Evolutionary conservation across 495 filamentous ascomycete genomes (phyloP).

Genomic region (Mytilinidion resinicola): DNA sequence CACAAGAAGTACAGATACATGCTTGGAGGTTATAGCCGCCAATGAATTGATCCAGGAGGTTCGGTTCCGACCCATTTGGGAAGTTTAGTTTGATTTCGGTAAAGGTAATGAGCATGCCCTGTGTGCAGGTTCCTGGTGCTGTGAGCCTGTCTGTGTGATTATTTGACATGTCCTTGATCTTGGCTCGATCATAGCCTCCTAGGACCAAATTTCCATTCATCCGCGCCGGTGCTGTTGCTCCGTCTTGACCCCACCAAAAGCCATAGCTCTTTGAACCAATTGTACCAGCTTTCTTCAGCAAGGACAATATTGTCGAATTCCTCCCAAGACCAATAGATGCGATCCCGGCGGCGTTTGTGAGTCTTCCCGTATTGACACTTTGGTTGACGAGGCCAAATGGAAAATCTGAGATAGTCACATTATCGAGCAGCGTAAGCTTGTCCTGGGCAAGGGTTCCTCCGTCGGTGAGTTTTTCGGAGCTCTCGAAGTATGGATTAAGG

Average conservation of each 20-base stretch:
- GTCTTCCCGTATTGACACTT: neutral
- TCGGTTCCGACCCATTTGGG: conserved; percentile 34
- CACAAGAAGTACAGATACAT: conserved; percentile 27
- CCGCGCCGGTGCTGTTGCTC: conserved; percentile 24
- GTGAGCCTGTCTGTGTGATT: conserved; percentile 30
- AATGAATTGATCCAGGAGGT: conserved; percentile 15
- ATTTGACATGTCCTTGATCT: conserved; percentile 28
- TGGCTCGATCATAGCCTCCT: conserved; percentile 43
- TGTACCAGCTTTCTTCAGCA: conserved; percentile 29
- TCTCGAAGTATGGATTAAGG: neutral
- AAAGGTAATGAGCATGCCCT: conserved; percentile 35
- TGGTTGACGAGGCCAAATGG: neutral
- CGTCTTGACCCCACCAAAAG: conserved; percentile 41
- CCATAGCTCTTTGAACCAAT: conserved; percentile 40
- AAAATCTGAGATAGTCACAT: neutral
- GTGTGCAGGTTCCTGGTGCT: conserved; percentile 23
- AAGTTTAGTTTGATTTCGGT: conserved; percentile 35
- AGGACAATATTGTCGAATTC: conserved; percentile 41
- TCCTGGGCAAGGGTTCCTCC: neutral
- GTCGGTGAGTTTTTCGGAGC: neutral
- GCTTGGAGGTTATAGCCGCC: conserved; percentile 3
- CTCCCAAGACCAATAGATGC: conserved; percentile 32
- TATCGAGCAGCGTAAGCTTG: neutral
- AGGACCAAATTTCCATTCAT: conserved; percentile 41
- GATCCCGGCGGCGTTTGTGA: neutral